Evolutionary conservation across 1,284 basidiomycete genomes (phyloP), one percentile per base, ranked within the genome.

Genomic region (Meira miltonrushii): DNA sequence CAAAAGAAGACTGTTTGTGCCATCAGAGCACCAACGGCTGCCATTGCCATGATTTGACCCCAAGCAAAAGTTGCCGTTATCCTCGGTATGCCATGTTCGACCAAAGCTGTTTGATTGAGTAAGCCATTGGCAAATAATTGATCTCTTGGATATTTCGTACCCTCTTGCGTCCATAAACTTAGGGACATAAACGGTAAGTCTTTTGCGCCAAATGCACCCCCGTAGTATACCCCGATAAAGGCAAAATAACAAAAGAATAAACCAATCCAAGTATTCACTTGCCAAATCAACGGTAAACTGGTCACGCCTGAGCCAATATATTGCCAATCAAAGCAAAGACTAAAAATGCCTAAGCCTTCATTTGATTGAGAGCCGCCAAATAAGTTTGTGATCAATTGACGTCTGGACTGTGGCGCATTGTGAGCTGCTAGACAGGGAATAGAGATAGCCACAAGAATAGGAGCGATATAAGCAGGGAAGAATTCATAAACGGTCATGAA

Each of bases 1-100:
- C 69, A 79, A 60, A 75, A 87, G 84, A 84, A 84, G 19, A 62
- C 75, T 6, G 79, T 69, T 71, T 87, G 86, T 0, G 84, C 82
- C 58, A 88, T 82, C 15, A 87, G 78, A 12, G 83, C 85, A 15
- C 86, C 86, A 25, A 77, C 67, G 1, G 75, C 73, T 1, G 62
- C 33, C 43, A 65, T 74, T 5, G 59, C 53, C 1, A 80, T 81
- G 43, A 86, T 72, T 69, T 83, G 83, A 1, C 74, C 56, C 85
- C 84, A 87, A 0, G 84, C 84, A 67, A 84, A 84, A 2, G 84
- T 84, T 50, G 64, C 68, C 0, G 71, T 61, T 1, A 79, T 49
- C 21, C 60, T 64, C 1, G 77, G 77, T 13, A 71, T 59, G 11
- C 77, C 76, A 17, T 66, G 60, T 37, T 25, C 33, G 3, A 15